Percentiles rank a stretch among this genome's conserved stretches.
Evolutionary conservation across 2,329 filamentous ascomycete genomes (phyloP).

Genomic region (Amesomyces nigricolor): DNA sequence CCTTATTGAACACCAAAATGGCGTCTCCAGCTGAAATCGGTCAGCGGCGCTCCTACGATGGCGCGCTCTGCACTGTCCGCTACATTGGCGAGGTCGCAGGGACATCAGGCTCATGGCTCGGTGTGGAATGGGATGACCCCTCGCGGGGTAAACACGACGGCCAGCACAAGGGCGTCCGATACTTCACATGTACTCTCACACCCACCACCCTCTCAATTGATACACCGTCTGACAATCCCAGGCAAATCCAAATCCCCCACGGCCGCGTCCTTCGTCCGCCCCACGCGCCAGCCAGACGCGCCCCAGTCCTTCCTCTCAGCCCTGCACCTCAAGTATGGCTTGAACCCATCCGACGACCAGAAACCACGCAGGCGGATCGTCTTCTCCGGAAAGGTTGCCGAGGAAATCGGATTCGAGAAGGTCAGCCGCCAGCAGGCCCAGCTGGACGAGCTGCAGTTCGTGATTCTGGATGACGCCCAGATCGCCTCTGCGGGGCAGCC

Average conservation of each 20-base stretch:
- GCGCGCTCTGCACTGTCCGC: slow-evolving; percentile 74
- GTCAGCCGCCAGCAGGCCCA: slow-evolving; percentile 73
- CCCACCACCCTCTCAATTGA: neutral
- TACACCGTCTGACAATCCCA: slow-evolving; percentile 26
- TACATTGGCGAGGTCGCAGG: slow-evolving; percentile 73
- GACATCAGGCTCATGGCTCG: slow-evolving; percentile 77
- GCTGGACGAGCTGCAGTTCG: slow-evolving; percentile 69
- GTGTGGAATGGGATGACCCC: slow-evolving; percentile 93
- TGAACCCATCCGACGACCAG: slow-evolving; percentile 40
- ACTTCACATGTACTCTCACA: slow-evolving; percentile 71
- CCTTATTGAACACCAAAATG: neutral
- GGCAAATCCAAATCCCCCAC: slow-evolving; percentile 59
- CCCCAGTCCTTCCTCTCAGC: slow-evolving; percentile 72
- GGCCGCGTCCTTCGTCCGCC: slow-evolving; percentile 81
- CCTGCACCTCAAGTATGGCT: slow-evolving; percentile 76
- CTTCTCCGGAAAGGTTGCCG: slow-evolving; percentile 75
- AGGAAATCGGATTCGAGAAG: slow-evolving; percentile 95
- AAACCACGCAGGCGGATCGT: slow-evolving; percentile 49
- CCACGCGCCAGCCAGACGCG: slow-evolving; percentile 62
- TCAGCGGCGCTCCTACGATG: slow-evolving; percentile 74
- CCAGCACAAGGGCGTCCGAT: slow-evolving; percentile 68
- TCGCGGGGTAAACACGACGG: slow-evolving; percentile 86
- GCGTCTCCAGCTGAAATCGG: slow-evolving; percentile 45
- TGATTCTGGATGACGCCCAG: slow-evolving; percentile 73
- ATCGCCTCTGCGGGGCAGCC: slow-evolving; percentile 38